A percentile compares a stretch with the other conserved stretches of the same genome.
Conservation (phyloP, 345 rosid genomes). For the Lenwebbia sp. region DNA sequence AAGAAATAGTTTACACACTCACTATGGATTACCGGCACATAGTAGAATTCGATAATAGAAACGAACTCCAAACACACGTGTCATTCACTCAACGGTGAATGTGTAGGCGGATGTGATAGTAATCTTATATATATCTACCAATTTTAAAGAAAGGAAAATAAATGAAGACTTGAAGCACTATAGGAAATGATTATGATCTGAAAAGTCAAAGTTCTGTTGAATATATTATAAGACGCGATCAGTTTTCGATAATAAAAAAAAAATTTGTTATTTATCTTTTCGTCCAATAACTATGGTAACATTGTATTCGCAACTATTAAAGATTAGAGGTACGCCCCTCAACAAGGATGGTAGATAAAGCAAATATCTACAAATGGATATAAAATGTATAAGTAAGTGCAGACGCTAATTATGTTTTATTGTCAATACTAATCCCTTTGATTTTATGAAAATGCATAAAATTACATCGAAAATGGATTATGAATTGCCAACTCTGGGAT, state of each 20-base stretch:
- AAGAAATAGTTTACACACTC: fast-evolving
- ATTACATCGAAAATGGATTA: too few species aligned
- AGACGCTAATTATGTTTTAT: background rate
- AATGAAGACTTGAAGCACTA: background rate
- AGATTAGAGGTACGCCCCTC: too few species aligned
- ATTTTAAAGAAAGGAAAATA: background rate
- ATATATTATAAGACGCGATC: too few species aligned
- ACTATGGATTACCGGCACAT: background rate
- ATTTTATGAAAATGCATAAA: background rate
- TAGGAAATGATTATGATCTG: background rate
- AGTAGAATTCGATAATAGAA: background rate
- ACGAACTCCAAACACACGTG: fast-evolving
- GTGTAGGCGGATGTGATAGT: background rate
- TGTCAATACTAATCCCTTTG: background rate
- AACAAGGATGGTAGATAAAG: too few species aligned
- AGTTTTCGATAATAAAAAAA: too few species aligned
- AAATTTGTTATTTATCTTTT: background rate
- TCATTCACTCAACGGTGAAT: background rate
- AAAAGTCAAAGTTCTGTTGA: background rate
- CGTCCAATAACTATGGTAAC: background rate
- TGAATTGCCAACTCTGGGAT: background rate
- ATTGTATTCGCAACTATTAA: background rate
- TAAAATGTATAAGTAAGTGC: background rate
- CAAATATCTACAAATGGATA: too few species aligned
- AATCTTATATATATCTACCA: background rate